Evolutionary conservation across 768 basidiomycete species (phyloP).

Genomic region (Lentinula detonsa): DNA sequence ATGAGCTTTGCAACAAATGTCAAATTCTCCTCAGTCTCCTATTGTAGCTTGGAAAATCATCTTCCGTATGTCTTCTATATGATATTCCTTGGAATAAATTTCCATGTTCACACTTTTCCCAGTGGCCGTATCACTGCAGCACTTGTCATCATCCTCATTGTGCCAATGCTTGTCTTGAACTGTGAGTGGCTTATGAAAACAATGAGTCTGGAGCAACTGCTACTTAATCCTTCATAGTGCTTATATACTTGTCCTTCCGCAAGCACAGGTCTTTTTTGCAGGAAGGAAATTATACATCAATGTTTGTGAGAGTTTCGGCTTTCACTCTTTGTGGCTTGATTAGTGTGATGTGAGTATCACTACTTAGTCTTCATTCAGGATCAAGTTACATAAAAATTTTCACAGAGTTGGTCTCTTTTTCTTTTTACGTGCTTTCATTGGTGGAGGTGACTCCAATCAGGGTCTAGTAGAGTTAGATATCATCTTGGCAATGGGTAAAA

Average conservation of each 20-base stretch:
- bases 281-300: neutral
- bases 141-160: neutral
- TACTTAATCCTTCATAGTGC: neutral
- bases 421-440: neutral
- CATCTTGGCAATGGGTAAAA: neutral
- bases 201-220: neutral
- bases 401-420: neutral
- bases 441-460: neutral
- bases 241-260: neutral
- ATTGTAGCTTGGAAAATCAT: neutral
- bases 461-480: neutral
- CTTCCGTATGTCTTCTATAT: neutral
- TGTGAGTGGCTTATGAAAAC: neutral
- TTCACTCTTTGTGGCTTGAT: neutral
- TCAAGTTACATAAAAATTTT: neutral
- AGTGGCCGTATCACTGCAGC: neutral
- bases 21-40: neutral
- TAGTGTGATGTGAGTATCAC: neutral
- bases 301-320: slow-evolving; percentile 2
- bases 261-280: neutral
- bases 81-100: neutral
- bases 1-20: neutral
- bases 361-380: too few species aligned
- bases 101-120: neutral
- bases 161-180: neutral